These are phyloP conservation scores for Trichoderma endophyticum DNA, from an alignment of 2,329 filamentous ascomycete species.

Conservation along the genomic window DNA sequence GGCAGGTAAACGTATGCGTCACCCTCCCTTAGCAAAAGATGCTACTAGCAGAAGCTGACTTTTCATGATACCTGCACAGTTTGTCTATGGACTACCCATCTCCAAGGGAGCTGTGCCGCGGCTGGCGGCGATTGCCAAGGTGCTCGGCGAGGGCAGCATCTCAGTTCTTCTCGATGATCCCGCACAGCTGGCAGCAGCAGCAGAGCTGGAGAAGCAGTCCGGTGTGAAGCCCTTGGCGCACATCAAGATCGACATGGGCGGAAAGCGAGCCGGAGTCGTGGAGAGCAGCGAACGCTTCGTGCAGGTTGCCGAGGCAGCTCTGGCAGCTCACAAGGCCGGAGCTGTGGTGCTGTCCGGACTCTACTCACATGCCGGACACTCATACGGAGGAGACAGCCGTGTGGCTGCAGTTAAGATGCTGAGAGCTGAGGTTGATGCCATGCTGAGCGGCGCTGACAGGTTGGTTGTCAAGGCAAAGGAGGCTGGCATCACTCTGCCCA, in stretches of 20 bases:
- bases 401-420: conserved; percentile 33
- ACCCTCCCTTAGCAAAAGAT: neutral
- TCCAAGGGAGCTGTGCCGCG: conserved; percentile 58
- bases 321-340: conserved; percentile 29
- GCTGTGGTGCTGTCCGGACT: conserved; percentile 55
- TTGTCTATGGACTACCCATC: conserved; percentile 71
- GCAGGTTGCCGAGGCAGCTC: conserved; percentile 40
- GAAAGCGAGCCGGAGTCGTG: conserved; percentile 65
- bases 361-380: conserved; percentile 72
- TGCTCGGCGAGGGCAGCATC: conserved; percentile 55
- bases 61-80: conserved; percentile 34
- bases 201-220: conserved; percentile 41
- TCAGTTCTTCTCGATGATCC: conserved; percentile 68
- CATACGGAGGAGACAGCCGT: conserved; percentile 50
- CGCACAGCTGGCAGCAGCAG: conserved; percentile 51
- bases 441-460: conserved; percentile 27
- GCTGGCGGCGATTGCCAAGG: conserved; percentile 53
- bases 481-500: conserved; percentile 21
- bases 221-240: conserved; percentile 55
- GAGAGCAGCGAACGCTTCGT: conserved; percentile 48
- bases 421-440: conserved; percentile 30
- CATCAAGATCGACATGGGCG: conserved; percentile 73
- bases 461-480: conserved; percentile 22
- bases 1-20: conserved; percentile 55
- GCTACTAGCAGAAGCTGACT: neutral